Evolutionary conservation across 2,329 filamentous ascomycete genomes (phyloP), one percentile per base, ranked within the genome.

Genomic region (Fusarium burgessii): DNA sequence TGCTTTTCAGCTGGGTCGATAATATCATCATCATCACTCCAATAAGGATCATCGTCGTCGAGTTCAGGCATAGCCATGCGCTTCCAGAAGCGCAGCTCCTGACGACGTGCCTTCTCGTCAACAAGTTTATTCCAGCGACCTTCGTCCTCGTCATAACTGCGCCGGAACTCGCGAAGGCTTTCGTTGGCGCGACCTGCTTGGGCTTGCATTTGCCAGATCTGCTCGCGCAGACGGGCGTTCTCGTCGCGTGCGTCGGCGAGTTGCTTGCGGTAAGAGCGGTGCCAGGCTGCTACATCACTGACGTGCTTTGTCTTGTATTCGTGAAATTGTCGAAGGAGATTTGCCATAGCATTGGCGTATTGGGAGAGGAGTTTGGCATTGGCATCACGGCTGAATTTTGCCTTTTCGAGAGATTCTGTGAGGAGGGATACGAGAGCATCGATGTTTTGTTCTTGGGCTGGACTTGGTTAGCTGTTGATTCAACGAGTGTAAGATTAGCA

Each of bases 61-160:
- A 91, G 78, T 61, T 88, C 84, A 13, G 88, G 88, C 85, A 91
- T 86, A 17, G 89, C 89, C 83, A 91, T 85, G 43, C 89, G 83
- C 80, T 91, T 91, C 89, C 89, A 92, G 78, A 89, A 90, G 4
- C 89, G 83, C 58, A 90, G 76, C 78, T 91, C 88, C 77, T 90
- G 88, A 7, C 87, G 84, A 45, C 82, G 78, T 9, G 87, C 85
- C 52, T 83, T 84, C 50, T 85, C 84, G 41, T 88, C 83, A 6
- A 90, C 85, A 7, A 84, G 82, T 33, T 84, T 82, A 61, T 89
- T 84, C 82, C 88, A 87, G 23, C 86, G 82, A 40, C 81, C 80
- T 69, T 85, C 83, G 64, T 90, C 84, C 70, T 89, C 88, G 70
- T 90, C 86, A 74, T 88, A 87, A 58, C 82, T 82, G 46, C 84